phyloP scores from a whole-genome alignment of 306 rosid species.

The Myrica gale region DNA sequence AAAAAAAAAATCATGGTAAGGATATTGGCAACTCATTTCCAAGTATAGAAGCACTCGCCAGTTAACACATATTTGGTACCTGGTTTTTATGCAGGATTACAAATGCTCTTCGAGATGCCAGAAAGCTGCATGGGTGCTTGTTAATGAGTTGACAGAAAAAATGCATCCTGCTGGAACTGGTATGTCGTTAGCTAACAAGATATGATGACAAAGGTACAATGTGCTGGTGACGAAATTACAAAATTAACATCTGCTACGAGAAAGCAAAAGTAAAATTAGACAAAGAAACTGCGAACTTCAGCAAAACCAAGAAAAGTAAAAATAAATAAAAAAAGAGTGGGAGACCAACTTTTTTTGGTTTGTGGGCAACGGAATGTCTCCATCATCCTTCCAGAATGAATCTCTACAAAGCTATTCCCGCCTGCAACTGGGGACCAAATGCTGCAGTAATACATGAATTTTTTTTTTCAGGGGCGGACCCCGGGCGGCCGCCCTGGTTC shows the following conservation, averaged over 20 bases:
- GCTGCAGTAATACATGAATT: no score
- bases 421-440: conserved; percentile 76
- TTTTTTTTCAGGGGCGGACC: no score
- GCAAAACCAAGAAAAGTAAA: conserved; percentile 55
- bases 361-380: conserved; percentile 84
- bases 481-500: no score
- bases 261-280: conserved; percentile 50
- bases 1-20: conserved; percentile 36
- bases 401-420: conserved; percentile 58
- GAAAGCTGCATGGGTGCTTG: conserved; percentile 39
- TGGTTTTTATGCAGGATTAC: conserved; percentile 28
- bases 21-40: conserved; percentile 30
- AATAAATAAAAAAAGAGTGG: conserved; percentile 33
- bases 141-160: conserved; percentile 45
- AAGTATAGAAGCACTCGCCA: conserved; percentile 26
- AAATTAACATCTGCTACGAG: conserved; percentile 56
- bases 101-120: conserved; percentile 36
- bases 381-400: conserved; percentile 53
- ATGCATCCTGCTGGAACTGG: conserved; percentile 45
- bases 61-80: conserved; percentile 30
- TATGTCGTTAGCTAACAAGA: conserved; percentile 41
- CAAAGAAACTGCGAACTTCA: conserved; percentile 54
- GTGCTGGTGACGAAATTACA: conserved; percentile 48
- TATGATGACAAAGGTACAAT: conserved; percentile 51
- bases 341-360: conserved; percentile 82